A percentile compares a stretch with the other conserved stretches of the same genome.
These are phyloP conservation scores for Ensete glaucum DNA, from an alignment of 176 grass and related monocot genomes.

Conservation along the genomic window DNA sequence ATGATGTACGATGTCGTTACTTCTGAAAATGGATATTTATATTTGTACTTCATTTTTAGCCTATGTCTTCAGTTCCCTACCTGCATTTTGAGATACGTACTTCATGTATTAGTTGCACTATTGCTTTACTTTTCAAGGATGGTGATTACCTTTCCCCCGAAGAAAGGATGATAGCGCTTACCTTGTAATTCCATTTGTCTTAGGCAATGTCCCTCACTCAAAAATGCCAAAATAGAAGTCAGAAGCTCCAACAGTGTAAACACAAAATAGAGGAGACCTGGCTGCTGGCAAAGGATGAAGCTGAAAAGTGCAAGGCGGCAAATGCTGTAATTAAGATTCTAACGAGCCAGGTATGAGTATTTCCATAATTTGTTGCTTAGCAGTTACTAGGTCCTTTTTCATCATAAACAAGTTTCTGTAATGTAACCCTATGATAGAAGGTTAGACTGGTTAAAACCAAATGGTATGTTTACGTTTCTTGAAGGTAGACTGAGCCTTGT, in stretches of 20 bases:
- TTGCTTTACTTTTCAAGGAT: neutral
- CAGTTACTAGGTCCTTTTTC: neutral
- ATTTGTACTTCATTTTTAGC: too few relatives aligned
- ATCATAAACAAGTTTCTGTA: neutral
- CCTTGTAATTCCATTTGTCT: constrained; percentile 16
- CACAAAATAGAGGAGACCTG: constrained; percentile 76
- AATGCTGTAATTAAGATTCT: constrained; percentile 79
- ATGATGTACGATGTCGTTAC: too few relatives aligned
- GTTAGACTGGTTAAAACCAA: neutral
- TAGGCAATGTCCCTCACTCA: constrained; percentile 58
- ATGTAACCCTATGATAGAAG: neutral
- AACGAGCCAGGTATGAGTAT: constrained; percentile 61
- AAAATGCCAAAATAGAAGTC: constrained; percentile 66
- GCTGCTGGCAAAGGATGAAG: constrained; percentile 56
- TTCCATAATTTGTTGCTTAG: neutral
- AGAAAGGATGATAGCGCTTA: neutral
- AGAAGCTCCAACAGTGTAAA: constrained; percentile 70
- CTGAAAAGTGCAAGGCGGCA: constrained; percentile 80
- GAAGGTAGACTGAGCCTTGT: neutral
- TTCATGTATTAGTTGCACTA: neutral
- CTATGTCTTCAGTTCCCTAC: neutral
- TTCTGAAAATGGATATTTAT: too few relatives aligned
- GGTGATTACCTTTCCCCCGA: neutral
- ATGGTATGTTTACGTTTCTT: neutral
- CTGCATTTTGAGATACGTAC: neutral